Percentiles rank a stretch among this genome's conserved stretches.
Conservation (phyloP, 2,329 filamentous ascomycete genomes). For the Gaeumannomyces tritici region DNA sequence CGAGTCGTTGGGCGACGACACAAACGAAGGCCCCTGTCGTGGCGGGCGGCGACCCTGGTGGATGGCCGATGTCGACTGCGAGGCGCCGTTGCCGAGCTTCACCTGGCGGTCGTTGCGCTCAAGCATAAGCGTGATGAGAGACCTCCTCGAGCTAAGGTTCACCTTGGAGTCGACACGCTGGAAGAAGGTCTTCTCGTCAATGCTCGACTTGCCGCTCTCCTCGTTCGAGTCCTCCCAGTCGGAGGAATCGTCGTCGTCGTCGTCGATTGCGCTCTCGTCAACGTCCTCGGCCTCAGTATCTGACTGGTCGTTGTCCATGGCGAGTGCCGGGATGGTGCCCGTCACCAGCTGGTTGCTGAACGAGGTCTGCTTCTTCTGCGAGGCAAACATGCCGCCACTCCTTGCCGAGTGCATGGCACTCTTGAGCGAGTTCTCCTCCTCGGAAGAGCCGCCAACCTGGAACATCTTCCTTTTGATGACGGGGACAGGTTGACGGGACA, state of each 20-base stretch:
- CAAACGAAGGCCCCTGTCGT: conserved; percentile 24
- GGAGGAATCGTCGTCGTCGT: conserved; percentile 54
- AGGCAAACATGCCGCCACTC: conserved; percentile 27
- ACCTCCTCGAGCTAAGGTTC: conserved; percentile 76
- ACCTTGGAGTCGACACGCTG: conserved; percentile 82
- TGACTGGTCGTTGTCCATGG: conserved; percentile 39
- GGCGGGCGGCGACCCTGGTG: conserved; percentile 27
- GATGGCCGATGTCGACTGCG: conserved; percentile 61
- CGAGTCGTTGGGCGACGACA: conserved; percentile 46
- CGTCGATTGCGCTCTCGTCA: conserved; percentile 75
- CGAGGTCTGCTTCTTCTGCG: conserved; percentile 66
- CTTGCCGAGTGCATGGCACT: conserved; percentile 37
- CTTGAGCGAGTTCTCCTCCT: conserved; percentile 69
- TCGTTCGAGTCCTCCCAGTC: conserved; percentile 62
- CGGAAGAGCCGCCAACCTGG: conserved; percentile 51
- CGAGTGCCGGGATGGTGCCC: conserved; percentile 49
- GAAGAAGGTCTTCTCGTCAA: conserved; percentile 74
- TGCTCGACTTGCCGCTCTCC: conserved; percentile 73
- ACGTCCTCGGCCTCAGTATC: conserved; percentile 60
- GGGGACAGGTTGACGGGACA: conserved; percentile 23
- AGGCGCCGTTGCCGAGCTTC: conserved; percentile 58
- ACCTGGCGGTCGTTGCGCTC: conserved; percentile 64
- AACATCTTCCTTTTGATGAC: conserved; percentile 34
- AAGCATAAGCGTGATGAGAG: conserved; percentile 82
- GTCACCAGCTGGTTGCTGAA: conserved; percentile 70